phyloP scores from a whole-genome alignment of 805 yeast species.

The Pichia pseudocactophila region DNA sequence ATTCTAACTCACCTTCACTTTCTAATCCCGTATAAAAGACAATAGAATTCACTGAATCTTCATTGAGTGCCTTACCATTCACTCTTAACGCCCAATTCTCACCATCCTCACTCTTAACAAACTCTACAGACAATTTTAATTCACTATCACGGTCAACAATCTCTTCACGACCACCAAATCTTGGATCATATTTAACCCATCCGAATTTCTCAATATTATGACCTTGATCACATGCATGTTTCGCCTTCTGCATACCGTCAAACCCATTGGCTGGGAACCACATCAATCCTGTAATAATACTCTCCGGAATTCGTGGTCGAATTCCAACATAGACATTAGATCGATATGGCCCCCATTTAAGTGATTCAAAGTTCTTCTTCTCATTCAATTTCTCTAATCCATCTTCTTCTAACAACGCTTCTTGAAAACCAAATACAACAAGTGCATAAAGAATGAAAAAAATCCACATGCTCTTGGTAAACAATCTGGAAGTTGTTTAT shows the following conservation, averaged over 20 bases:
- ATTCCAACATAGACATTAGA: constrained; percentile 81
- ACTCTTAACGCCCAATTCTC: constrained; percentile 72
- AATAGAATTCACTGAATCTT: constrained; percentile 47
- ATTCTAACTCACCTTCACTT: constrained; percentile 40
- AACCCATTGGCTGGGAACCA: constrained; percentile 70
- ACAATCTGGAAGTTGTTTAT: too few relatives aligned
- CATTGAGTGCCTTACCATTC: constrained; percentile 51
- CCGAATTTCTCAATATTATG: constrained; percentile 69
- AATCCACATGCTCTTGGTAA: not conserved
- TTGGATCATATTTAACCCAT: constrained; percentile 84
- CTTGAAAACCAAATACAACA: constrained; percentile 1
- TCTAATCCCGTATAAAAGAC: constrained; percentile 77
- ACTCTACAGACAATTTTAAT: constrained; percentile 57
- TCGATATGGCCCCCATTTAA: constrained; percentile 90
- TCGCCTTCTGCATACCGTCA: constrained; percentile 42
- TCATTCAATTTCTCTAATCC: constrained; percentile 11
- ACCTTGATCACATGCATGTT: constrained; percentile 69
- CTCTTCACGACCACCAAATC: constrained; percentile 75
- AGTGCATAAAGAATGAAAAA: constrained; percentile 8
- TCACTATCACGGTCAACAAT: constrained; percentile 60
- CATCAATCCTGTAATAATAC: constrained; percentile 71
- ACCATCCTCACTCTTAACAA: constrained; percentile 66
- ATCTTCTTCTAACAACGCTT: constrained; percentile 17
- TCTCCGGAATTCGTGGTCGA: constrained; percentile 70
- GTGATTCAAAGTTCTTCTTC: constrained; percentile 36